Evolutionary conservation across 345 rosid genomes (phyloP).

Genomic region (Eucalyptus leucophloia): DNA sequence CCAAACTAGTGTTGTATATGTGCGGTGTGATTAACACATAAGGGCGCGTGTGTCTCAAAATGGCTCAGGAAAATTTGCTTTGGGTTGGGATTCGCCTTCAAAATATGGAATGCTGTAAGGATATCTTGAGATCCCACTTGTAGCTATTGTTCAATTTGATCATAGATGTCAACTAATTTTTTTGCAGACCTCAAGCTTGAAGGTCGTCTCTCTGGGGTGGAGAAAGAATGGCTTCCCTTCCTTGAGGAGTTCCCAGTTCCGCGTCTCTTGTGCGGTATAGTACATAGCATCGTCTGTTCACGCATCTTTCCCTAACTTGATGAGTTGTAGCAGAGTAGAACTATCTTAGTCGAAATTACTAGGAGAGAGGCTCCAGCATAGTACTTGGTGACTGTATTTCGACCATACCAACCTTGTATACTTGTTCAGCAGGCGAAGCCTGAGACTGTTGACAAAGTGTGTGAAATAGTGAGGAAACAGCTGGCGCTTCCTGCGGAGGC

Average conservation of each 20-base stretch:
- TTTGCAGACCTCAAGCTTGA: slow-evolving; percentile 12
- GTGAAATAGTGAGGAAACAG: slow-evolving; percentile 73
- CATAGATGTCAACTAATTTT: background rate
- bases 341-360: background rate
- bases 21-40: background rate
- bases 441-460: slow-evolving; percentile 73
- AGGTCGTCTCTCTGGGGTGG: slow-evolving; percentile 13
- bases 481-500: slow-evolving; percentile 51
- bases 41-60: background rate
- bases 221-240: slow-evolving; percentile 7
- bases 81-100: background rate
- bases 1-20: background rate
- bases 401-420: background rate
- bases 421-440: slow-evolving; percentile 47
- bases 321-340: background rate
- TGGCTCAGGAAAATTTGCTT: background rate
- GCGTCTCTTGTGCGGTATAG: slow-evolving; percentile 8
- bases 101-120: background rate
- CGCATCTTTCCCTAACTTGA: background rate
- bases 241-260: slow-evolving; percentile 2
- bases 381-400: background rate
- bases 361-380: background rate
- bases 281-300: background rate
- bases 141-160: background rate
- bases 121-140: background rate